Evolutionary conservation across 176 grass and related monocot genomes (phyloP), one percentile per base, ranked within the genome.

Genomic region (Carex kokanica): DNA sequence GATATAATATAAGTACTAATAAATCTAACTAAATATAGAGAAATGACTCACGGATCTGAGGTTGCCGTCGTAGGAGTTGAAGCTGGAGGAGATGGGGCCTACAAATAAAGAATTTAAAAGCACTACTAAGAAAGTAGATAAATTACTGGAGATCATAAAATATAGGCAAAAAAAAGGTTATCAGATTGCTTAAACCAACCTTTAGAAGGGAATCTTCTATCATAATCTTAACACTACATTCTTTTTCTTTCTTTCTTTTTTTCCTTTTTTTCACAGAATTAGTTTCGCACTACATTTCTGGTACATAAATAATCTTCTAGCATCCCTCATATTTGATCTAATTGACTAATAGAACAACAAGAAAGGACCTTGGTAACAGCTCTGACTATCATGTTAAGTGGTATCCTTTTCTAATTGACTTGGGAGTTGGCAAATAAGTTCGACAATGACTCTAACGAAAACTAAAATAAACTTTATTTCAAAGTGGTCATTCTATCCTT

Each of bases 61-160:
- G 86, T 43, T 47, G 79, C 64, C 86, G 61, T 83, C 67, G 94
- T 55, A 87, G 89, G 88, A 84, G 89, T 65, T 82, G 91, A 51
- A 17, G 90, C 83, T 74, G 83, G 11, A 87, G 89, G 87, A 86
- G 88, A 41, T 20, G 89, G 88, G 6, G 88, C 86, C 94, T 94
- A 63, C 29, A 67, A 58, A 11, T 49, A 49, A 25, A 79, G 68
- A 87, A 54, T 82, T 20, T 67, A 24, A 43, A 65, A 65, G 51
- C 13, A 29, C 6, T 56, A 55, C 51, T 31, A 27, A 75, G 23
- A 54, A 52, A 8, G 36, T 73, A 23, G 14, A 75, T 55, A 55
- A 77, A 31, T 77, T 10, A 69, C 65, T n/a, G 2, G 11, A 51
- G 52, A 41, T 25, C 51, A 56, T 32, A 77, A 47, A 18, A 78